These are phyloP conservation scores for Breviolum minutum DNA, from an alignment of 73 alveolate species.

Conservation along the genomic window DNA sequence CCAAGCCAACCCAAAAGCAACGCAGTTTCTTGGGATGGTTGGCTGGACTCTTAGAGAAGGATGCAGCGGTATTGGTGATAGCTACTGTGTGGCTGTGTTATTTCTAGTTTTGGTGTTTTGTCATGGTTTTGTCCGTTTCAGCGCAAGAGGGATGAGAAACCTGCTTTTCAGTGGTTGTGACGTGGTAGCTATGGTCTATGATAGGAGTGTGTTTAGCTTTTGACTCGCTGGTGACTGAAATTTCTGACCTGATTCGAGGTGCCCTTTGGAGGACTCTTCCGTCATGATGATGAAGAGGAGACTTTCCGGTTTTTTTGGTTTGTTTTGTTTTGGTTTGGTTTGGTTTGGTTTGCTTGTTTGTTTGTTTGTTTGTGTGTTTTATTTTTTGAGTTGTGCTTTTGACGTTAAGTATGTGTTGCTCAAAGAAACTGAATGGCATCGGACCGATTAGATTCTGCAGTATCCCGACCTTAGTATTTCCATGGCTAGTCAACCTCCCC, in stretches of 20 bases:
- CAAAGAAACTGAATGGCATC: no score
- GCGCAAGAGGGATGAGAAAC: not conserved
- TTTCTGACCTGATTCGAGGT: not conserved
- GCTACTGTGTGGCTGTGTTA: not conserved
- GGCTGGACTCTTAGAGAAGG: not conserved
- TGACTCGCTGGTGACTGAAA: no score
- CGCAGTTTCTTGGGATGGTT: constrained; percentile 19
- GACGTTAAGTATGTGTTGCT: no score
- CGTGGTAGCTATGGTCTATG: not conserved
- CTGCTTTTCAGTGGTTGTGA: not conserved
- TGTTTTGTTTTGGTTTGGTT: not conserved
- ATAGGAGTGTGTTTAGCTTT: not conserved
- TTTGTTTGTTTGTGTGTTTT: no score
- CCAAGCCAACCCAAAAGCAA: not conserved
- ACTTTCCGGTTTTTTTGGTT: not conserved
- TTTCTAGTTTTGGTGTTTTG: no score
- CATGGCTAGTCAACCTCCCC: no score
- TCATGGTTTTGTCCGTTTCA: no score
- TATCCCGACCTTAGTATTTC: no score
- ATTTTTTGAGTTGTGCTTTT: no score
- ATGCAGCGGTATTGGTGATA: no score
- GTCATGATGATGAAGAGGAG: constrained; percentile 7
- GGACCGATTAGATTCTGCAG: no score
- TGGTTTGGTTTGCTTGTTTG: not conserved
- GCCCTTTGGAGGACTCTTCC: constrained; percentile 24